Evolutionary conservation across 2,329 filamentous ascomycete genomes (phyloP).

Genomic region (Bipolaris victoriae): DNA sequence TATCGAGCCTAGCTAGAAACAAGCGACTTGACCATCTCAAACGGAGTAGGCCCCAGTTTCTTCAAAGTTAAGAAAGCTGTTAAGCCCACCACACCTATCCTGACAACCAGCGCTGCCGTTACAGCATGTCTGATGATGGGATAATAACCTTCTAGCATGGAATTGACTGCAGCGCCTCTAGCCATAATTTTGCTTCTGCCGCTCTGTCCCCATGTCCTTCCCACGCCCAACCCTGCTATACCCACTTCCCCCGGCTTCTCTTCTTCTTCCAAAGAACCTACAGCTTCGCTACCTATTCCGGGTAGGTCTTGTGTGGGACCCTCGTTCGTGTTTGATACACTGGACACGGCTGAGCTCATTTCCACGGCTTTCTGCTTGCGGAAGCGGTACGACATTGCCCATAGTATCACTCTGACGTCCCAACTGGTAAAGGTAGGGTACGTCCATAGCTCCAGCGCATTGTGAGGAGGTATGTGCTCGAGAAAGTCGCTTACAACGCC

Average conservation of each 20-base stretch:
- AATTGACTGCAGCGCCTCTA: conserved; percentile 52
- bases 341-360: conserved; percentile 28
- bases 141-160: conserved; percentile 61
- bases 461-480: conserved; percentile 69
- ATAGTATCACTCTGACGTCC: conserved; percentile 66
- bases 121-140: conserved; percentile 58
- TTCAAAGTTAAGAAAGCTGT: conserved; percentile 30
- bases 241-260: conserved; percentile 53
- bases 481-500: conserved; percentile 72
- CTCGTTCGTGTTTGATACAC: conserved; percentile 18
- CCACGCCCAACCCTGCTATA: conserved; percentile 54
- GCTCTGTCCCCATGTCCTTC: conserved; percentile 47
- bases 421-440: conserved; percentile 71
- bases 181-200: conserved; percentile 47
- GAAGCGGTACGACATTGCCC: conserved; percentile 64
- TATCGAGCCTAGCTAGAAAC: too few species aligned
- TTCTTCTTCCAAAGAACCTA: conserved; percentile 26
- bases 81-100: conserved; percentile 38
- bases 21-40: too few species aligned
- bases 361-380: conserved; percentile 47
- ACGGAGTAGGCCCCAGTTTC: conserved; percentile 13
- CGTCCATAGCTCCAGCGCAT: conserved; percentile 67
- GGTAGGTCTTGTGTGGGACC: conserved; percentile 35
- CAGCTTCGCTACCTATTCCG: conserved; percentile 28
- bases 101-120: conserved; percentile 49